Evolutionary conservation across 179 eudicot species (phyloP).

Genomic region (Kewa caespitosa): DNA sequence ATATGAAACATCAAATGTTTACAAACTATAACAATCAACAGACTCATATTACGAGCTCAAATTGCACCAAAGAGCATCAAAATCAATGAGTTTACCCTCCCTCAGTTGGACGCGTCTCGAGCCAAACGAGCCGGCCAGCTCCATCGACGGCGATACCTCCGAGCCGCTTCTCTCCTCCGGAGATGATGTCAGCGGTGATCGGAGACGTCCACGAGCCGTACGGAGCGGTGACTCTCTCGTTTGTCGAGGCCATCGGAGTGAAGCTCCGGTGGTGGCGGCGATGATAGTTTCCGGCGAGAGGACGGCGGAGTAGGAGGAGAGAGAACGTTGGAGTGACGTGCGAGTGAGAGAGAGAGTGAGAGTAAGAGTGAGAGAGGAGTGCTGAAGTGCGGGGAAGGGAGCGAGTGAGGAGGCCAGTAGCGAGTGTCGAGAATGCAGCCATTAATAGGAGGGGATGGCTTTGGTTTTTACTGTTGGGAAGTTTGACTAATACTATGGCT

Average conservation of each 20-base stretch:
- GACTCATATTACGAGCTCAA: too few relatives aligned
- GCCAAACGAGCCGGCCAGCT: slow-evolving; percentile 45
- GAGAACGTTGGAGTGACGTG: not conserved
- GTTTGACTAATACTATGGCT: too few relatives aligned
- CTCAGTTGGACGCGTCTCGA: slow-evolving; percentile 53
- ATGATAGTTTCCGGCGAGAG: not conserved
- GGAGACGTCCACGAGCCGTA: slow-evolving; percentile 64
- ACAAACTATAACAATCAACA: too few relatives aligned
- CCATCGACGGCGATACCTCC: slow-evolving; percentile 50
- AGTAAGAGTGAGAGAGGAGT: not conserved
- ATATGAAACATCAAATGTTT: too few relatives aligned
- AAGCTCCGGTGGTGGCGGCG: slow-evolving; percentile 12
- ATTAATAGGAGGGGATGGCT: too few relatives aligned
- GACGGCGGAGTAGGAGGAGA: not conserved
- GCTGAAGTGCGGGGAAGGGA: too few relatives aligned
- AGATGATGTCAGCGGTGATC: slow-evolving; percentile 46
- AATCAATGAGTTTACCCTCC: slow-evolving; percentile 30
- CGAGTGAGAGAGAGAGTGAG: not conserved
- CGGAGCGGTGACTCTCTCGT: slow-evolving; percentile 32
- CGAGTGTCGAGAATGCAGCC: too few relatives aligned
- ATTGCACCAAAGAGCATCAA: too few relatives aligned
- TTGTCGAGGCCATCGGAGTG: slow-evolving; percentile 30
- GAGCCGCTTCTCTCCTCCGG: slow-evolving; percentile 45
- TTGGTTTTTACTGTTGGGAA: too few relatives aligned
- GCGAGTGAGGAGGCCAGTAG: too few relatives aligned